These are phyloP conservation scores for Colletotrichum sp. DNA, from an alignment of 2,329 filamentous ascomycete species.

Conservation along the genomic window DNA sequence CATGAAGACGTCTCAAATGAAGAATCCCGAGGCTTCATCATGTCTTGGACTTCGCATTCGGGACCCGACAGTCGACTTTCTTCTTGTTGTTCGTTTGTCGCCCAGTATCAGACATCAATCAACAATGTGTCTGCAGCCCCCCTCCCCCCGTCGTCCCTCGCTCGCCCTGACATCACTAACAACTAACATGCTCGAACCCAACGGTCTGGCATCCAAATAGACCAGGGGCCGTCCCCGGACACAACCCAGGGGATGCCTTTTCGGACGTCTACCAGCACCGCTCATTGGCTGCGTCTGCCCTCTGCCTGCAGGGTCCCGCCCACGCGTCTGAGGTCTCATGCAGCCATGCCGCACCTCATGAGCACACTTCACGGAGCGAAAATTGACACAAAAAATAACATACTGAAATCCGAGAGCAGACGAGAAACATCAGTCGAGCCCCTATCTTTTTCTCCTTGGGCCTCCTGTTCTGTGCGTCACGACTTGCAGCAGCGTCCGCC, in stretches of 20 bases:
- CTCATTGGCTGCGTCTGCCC: slow-evolving; percentile 4
- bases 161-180: slow-evolving; percentile 11
- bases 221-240: slow-evolving; percentile 2
- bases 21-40: slow-evolving; percentile 4
- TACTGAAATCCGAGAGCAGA: not conserved
- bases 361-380: not conserved
- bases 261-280: not conserved
- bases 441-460: not conserved
- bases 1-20: slow-evolving; percentile 20
- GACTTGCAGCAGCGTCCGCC: slow-evolving; percentile 6
- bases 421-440: not conserved
- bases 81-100: not conserved
- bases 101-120: not conserved
- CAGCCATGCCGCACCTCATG: not conserved
- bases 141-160: not conserved
- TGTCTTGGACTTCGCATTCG: not conserved
- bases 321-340: slow-evolving; percentile 19
- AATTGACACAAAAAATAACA: not conserved
- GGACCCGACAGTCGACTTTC: not conserved
- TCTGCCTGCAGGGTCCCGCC: slow-evolving; percentile 20
- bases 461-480: slow-evolving; percentile 16
- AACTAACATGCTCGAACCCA: slow-evolving; percentile 1
- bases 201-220: slow-evolving; percentile 15
- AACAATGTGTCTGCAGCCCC: not conserved
- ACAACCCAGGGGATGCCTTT: not conserved